Evolutionary conservation across 176 grass and related monocot genomes (phyloP).

Genomic region (Ensete glaucum): DNA sequence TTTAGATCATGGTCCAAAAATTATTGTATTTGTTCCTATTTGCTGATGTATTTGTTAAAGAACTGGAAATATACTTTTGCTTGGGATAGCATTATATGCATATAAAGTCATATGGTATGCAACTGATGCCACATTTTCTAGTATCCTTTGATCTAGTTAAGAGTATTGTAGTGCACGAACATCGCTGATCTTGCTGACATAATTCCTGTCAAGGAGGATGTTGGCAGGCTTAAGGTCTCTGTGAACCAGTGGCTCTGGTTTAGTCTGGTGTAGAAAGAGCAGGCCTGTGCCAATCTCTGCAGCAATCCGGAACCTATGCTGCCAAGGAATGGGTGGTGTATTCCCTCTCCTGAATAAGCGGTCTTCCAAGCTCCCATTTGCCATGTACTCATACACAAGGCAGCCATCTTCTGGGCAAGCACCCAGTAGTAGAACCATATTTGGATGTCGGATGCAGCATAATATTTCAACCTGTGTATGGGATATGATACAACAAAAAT

Average conservation of each 20-base stretch:
- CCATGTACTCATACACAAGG: neutral
- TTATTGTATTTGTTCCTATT: no score
- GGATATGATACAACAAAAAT: neutral
- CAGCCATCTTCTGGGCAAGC: neutral
- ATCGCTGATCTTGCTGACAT: slow-evolving; percentile 2
- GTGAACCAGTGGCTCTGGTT: neutral
- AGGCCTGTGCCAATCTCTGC: neutral
- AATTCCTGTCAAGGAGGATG: slow-evolving; percentile 4
- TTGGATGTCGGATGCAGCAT: neutral
- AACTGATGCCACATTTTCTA: no score
- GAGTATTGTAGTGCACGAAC: neutral
- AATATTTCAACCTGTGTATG: neutral
- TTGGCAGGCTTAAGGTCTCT: slow-evolving; percentile 1
- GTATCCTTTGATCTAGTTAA: no score
- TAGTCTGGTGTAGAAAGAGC: slow-evolving; percentile 5
- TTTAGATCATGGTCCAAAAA: no score
- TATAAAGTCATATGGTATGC: no score
- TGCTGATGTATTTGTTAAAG: no score
- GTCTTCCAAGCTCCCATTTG: neutral
- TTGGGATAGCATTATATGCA: no score
- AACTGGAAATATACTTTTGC: no score
- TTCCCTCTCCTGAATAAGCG: neutral
- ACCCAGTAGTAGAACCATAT: neutral
- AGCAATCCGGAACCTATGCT: neutral
- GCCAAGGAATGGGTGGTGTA: neutral